Evolutionary conservation across 2,329 filamentous ascomycete genomes (phyloP), one percentile per base, ranked within the genome.

Genomic region (Fusarium keratoplasticum): DNA sequence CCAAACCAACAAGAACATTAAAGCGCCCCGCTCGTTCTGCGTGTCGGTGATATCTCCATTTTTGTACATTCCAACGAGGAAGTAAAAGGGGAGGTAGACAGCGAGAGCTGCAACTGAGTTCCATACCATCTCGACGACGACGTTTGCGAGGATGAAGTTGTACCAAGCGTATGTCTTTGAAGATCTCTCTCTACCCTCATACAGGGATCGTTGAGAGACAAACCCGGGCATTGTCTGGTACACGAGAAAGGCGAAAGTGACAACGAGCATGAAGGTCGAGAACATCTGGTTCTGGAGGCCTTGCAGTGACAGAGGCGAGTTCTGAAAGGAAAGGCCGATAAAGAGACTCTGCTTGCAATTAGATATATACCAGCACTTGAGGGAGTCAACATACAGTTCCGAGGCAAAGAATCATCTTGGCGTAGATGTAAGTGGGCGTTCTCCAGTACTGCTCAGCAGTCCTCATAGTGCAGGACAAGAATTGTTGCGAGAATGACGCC

Each of bases 131-230:
- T 74, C 71, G 13, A 72, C 59, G 1, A 72, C n/a, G 10, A 72
- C 47, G 22, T 74, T 74, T 1, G 67, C 60, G 18, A 73, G 16
- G 7, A 74, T 22, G 20, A 73, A 73, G 33, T 66, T 66, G 20
- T 66, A 59, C 70, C 67, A 74, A 6, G 64, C 69, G 80, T 93
- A 93, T 0, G 89, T 86, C 78, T 91, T 90, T n/a, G 88, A 90
- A 0, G 91, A 90, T 4, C 91, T 86, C 80, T 93, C 92, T 38
- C 90, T 89, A 2, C 89, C 89, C 81, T 93, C 91, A 78, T 93
- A 93, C 1, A 93, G 83, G 6, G 89, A 85, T 47, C 91, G 87
- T 76, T 93, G 91, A 2, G 88, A 87, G 61, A 92, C 88, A 74
- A 93, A 93, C 70, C 90, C 89, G 1, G 91, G 91, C 90, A 93